A percentile compares a stretch with the other conserved stretches of the same genome.
These are phyloP conservation scores for Ophiocordyceps australis DNA, from an alignment of 2,329 filamentous ascomycete species.

Conservation along the genomic window DNA sequence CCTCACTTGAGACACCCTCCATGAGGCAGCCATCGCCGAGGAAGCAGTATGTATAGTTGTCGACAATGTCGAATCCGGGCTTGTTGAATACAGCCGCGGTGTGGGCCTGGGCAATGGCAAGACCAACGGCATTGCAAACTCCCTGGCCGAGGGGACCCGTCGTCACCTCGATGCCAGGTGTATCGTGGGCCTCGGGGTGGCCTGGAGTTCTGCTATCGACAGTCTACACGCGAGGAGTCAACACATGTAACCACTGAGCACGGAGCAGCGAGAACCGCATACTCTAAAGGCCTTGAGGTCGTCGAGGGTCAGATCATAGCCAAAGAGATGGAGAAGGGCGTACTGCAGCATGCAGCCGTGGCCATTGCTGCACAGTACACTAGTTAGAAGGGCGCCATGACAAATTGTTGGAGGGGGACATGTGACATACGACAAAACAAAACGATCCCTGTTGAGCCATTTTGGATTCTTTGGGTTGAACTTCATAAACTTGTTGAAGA, in stretches of 20 bases:
- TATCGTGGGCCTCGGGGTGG: slow-evolving; percentile 93
- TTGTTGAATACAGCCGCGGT: slow-evolving; percentile 90
- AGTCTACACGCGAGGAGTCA: slow-evolving; percentile 15
- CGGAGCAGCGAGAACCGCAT: no score
- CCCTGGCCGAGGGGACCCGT: slow-evolving; percentile 96
- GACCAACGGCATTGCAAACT: slow-evolving; percentile 92
- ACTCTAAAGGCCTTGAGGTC: slow-evolving; percentile 95
- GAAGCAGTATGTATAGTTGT: slow-evolving; percentile 96
- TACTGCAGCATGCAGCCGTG: slow-evolving; percentile 99
- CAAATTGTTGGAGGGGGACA: neutral
- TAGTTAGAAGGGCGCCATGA: slow-evolving; percentile 1
- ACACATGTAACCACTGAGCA: no score
- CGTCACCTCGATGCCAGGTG: slow-evolving; percentile 92
- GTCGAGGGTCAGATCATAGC: slow-evolving; percentile 71
- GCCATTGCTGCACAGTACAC: slow-evolving; percentile 53
- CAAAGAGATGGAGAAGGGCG: slow-evolving; percentile 91
- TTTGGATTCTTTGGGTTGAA: slow-evolving; percentile 99
- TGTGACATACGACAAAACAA: slow-evolving; percentile 84
- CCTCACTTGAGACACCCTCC: slow-evolving; percentile 94
- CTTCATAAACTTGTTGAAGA: slow-evolving; percentile 98
- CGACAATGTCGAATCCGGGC: slow-evolving; percentile 73
- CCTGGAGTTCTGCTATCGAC: slow-evolving; percentile 70
- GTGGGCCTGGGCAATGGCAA: slow-evolving; percentile 92
- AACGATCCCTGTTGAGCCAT: slow-evolving; percentile 95
- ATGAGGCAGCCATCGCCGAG: slow-evolving; percentile 97